A percentile compares a stretch with the other conserved stretches of the same genome.
phyloP scores from a whole-genome alignment of 2,329 filamentous ascomycete species.

The Colletotrichum tamarilloi region DNA sequence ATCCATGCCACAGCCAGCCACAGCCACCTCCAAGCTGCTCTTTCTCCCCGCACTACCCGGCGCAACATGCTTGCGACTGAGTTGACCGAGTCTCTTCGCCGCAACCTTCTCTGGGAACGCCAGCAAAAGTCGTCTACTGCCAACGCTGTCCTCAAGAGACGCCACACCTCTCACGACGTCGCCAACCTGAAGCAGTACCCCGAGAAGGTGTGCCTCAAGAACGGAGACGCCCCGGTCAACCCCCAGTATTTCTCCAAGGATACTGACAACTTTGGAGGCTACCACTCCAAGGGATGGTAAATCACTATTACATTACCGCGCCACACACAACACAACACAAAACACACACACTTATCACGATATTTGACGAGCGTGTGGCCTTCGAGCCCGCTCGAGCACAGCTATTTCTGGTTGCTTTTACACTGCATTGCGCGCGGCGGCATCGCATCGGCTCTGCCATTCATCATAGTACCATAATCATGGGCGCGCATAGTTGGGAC shows the following conservation, averaged over 20 bases:
- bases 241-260: conserved; percentile 89
- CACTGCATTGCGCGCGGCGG: conserved; percentile 35
- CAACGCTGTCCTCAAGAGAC: conserved; percentile 88
- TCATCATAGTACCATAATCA: conserved; percentile 22
- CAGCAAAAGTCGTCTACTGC: conserved; percentile 93
- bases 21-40: conserved; percentile 73
- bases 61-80: conserved; percentile 97
- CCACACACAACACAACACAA: conserved; percentile 20
- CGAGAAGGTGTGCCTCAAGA: conserved; percentile 70
- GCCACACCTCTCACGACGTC: conserved; percentile 91
- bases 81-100: conserved; percentile 90
- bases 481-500: conserved; percentile 6
- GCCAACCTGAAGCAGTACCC: conserved; percentile 88
- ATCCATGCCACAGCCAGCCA: conserved; percentile 77
- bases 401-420: conserved; percentile 20
- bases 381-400: conserved; percentile 12
- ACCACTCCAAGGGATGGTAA: conserved; percentile 89
- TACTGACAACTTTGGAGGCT: conserved; percentile 72
- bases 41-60: conserved; percentile 91
- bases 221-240: conserved; percentile 72
- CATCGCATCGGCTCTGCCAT: conserved; percentile 28
- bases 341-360: conserved; percentile 27
- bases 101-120: conserved; percentile 93
- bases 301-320: neutral
- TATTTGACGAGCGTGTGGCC: conserved; percentile 26